phyloP scores from a whole-genome alignment of 805 yeast species.

The Scheffersomyces coipomensis region DNA sequence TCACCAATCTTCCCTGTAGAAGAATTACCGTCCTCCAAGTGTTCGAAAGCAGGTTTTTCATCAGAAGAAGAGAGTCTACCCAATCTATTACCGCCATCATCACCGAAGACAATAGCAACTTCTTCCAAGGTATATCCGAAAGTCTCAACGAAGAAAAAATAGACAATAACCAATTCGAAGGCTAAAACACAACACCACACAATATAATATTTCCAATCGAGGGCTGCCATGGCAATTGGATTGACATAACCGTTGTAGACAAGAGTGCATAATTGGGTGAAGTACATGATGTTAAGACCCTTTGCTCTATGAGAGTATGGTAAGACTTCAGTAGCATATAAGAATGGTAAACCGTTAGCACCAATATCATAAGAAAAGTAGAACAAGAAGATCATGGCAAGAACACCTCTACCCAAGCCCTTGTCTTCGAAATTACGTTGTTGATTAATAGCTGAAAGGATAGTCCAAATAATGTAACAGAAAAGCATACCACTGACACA shows the following conservation, averaged over 20 bases:
- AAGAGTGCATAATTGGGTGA: conserved; percentile 15
- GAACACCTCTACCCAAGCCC: conserved; percentile 16
- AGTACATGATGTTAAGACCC: conserved; percentile 31
- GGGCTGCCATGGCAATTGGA: conserved; percentile 39
- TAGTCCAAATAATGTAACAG: conserved; percentile 22
- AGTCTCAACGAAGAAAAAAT: conserved; percentile 41
- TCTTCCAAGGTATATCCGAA: conserved; percentile 43
- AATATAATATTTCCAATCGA: conserved; percentile 44
- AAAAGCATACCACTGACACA: conserved; percentile 25
- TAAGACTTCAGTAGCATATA: conserved; percentile 44
- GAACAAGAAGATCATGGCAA: conserved; percentile 23
- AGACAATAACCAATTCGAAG: conserved; percentile 24
- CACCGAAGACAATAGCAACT: conserved; percentile 41
- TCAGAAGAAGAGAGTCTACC: conserved; percentile 3
- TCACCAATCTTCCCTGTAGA: background rate
- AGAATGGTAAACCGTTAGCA: conserved; percentile 31
- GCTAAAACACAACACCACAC: conserved; percentile 32
- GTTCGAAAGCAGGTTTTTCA: conserved; percentile 4
- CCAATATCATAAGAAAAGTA: conserved; percentile 19
- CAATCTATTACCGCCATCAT: conserved; percentile 12
- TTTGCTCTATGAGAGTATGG: conserved; percentile 40
- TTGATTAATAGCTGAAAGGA: conserved; percentile 19
- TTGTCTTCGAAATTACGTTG: conserved; percentile 12
- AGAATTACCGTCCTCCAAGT: too few species aligned
- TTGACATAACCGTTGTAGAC: conserved; percentile 28